Conservation (phyloP, 768 basidiomycete genomes). For the Termitomyces sp. region DNA sequence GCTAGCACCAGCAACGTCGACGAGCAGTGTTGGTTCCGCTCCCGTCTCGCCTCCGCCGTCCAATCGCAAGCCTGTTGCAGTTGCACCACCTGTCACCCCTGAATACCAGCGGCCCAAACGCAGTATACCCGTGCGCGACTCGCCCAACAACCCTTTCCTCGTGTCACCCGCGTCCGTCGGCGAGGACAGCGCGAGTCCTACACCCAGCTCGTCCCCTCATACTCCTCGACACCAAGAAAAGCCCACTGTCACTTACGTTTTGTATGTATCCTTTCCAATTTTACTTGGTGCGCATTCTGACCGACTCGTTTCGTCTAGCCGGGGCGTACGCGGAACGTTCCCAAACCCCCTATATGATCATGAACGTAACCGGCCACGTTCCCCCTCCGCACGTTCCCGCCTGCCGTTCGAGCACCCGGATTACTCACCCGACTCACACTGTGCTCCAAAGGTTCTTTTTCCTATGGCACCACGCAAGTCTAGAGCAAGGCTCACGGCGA, state of each 20-base stretch:
- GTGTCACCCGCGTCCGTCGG: constrained; percentile 23
- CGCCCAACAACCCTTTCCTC: constrained; percentile 71
- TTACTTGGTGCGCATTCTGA: background rate
- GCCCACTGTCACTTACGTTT: constrained; percentile 65
- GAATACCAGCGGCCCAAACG: constrained; percentile 18
- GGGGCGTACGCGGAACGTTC: constrained; percentile 57
- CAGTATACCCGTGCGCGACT: constrained; percentile 41
- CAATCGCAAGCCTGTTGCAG: constrained; percentile 32
- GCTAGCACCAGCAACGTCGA: constrained; percentile 9
- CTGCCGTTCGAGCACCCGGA: constrained; percentile 62
- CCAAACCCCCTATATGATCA: constrained; percentile 59
- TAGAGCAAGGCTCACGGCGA: background rate
- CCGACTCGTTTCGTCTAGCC: constrained; percentile 34
- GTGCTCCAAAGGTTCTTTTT: constrained; percentile 56
- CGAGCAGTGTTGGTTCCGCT: constrained; percentile 21
- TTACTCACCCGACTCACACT: constrained; percentile 50
- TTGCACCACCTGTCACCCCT: constrained; percentile 35
- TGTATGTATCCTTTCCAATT: constrained; percentile 39
- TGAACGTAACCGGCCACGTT: constrained; percentile 30
- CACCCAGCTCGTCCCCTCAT: constrained; percentile 26
- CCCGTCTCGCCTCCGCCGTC: constrained; percentile 68
- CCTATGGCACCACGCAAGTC: constrained; percentile 22
- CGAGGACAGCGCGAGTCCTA: constrained; percentile 27
- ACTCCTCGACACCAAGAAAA: constrained; percentile 38
- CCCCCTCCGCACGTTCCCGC: constrained; percentile 40